These are phyloP conservation scores for Aureobasidium sp. DNA, from an alignment of 2,329 filamentous ascomycete species.

Conservation along the genomic window DNA sequence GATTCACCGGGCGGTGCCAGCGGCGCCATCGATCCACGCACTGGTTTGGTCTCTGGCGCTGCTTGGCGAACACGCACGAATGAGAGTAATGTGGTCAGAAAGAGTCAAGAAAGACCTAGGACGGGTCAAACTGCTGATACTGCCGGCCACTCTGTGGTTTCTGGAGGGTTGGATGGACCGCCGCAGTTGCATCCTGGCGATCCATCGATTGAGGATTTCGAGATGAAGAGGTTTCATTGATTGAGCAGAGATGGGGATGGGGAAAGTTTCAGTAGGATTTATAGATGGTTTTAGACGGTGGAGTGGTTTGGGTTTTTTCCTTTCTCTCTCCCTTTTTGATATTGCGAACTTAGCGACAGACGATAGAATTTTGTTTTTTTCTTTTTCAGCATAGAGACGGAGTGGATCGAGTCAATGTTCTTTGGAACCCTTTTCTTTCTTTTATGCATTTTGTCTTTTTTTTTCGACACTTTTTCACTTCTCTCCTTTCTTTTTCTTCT, in stretches of 20 bases:
- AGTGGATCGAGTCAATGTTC: too few species aligned
- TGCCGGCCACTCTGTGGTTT: neutral
- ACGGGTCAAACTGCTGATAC: neutral
- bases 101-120: slow-evolving; percentile 1
- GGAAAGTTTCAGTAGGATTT: too few species aligned
- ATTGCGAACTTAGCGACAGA: neutral
- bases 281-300: too few species aligned
- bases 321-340: neutral
- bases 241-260: too few species aligned
- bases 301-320: neutral
- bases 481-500: neutral
- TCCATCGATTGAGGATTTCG: slow-evolving; percentile 15
- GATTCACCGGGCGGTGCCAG: neutral
- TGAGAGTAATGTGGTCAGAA: slow-evolving; percentile 22
- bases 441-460: neutral
- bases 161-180: neutral
- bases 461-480: neutral
- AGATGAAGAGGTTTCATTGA: slow-evolving; percentile 15
- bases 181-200: slow-evolving; percentile 8
- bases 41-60: slow-evolving; percentile 26
- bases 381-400: neutral
- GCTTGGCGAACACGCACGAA: slow-evolving; percentile 27
- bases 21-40: slow-evolving; percentile 27
- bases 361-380: neutral
- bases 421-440: too few species aligned